Evolutionary conservation across 805 yeast genomes (phyloP), one percentile per base, ranked within the genome.

Genomic region (Vanderwaltozyma polyspora): DNA sequence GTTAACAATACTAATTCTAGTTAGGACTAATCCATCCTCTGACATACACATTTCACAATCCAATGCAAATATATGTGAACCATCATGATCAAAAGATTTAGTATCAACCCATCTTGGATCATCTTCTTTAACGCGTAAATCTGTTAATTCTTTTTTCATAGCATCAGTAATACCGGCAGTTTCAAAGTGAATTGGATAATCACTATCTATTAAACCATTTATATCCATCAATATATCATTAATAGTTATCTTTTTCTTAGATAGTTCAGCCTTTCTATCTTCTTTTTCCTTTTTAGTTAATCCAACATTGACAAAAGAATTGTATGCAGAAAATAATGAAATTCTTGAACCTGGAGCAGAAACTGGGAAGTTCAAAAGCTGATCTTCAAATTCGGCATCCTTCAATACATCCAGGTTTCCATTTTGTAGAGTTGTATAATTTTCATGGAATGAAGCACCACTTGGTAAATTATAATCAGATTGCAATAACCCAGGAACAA

Each of bases 31-130:
- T 0, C 85, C 86, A 21, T 35, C 24, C 0, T 62, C 70, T 0
- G 87, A 59, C 38, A 67, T 60, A 52, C 95, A 85, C 85, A 89
- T 91, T 59, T 89, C 98, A 64, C 98, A 91, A 59, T 89, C 98
- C 14, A 91, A 44, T 0, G 94, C 91, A 60, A 73, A 84, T 0
- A 80, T 72, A 37, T 67, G 75, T 0, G 80, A 68, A 0, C 76
- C 78, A 8, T 65, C 75, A 41, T 73, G 77, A 1, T 68, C 71
- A 40, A 74, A 70, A 1, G 49, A 36, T 11, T 26, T 43, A 0
- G 94, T 79, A 28, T 72, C 72, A 1, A 62, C 67, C 77, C 80
- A 80, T 4, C 21, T 28, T 13, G 22, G 18, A 16, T 38, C 35
- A 16, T 37, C 40, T 8, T 31, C 33, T 12, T 21, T 32, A n/a